Conservation (phyloP, 495 filamentous ascomycete species). For the Xylaria grammica region DNA sequence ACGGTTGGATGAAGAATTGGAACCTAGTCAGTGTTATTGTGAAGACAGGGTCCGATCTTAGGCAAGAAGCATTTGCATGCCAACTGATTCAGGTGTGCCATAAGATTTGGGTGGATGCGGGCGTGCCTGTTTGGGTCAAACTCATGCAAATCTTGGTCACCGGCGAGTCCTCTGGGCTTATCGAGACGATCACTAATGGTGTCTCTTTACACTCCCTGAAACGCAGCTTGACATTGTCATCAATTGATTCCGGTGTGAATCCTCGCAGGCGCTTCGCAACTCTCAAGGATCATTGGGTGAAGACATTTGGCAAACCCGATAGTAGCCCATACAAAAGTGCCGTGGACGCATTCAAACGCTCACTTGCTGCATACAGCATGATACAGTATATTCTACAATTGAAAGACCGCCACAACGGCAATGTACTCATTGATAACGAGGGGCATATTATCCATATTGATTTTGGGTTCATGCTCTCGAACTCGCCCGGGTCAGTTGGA, state of each 20-base stretch:
- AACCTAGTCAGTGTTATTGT: constrained; percentile 80
- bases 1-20: constrained; percentile 81
- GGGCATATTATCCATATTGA: constrained; percentile 84
- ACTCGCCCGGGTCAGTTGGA: constrained; percentile 75
- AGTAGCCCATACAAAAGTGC: constrained; percentile 66
- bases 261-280: constrained; percentile 71
- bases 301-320: constrained; percentile 70
- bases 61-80: constrained; percentile 80
- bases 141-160: constrained; percentile 80
- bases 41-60: constrained; percentile 76
- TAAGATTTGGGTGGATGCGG: constrained; percentile 75
- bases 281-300: constrained; percentile 75
- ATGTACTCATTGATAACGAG: constrained; percentile 77
- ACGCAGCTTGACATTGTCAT: constrained; percentile 71
- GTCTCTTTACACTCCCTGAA: constrained; percentile 78
- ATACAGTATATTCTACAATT: constrained; percentile 78
- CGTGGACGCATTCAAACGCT: constrained; percentile 71
- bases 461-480: constrained; percentile 83
- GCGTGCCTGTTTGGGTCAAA: constrained; percentile 77
- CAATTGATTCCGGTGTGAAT: constrained; percentile 67
- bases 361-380: constrained; percentile 75
- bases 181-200: constrained; percentile 82
- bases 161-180: constrained; percentile 75
- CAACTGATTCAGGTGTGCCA: constrained; percentile 76
- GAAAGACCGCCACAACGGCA: constrained; percentile 82